Percentiles rank a stretch among this genome's conserved stretches.
Evolutionary conservation across 768 basidiomycete genomes (phyloP).

Genomic region (Pisolithus microcarpus): DNA sequence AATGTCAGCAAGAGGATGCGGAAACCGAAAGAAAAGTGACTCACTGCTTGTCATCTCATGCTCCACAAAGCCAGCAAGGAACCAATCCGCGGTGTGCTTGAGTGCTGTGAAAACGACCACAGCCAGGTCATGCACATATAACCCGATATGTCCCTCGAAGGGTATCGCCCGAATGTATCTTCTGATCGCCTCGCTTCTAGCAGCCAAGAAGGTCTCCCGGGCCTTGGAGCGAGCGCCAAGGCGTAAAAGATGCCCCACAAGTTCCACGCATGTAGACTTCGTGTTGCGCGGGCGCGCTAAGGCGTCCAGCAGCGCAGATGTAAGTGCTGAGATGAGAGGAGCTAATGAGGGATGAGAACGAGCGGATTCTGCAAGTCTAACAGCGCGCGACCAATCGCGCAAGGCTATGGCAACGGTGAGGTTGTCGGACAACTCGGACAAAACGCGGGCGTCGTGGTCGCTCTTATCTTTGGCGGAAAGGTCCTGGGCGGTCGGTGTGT

Average conservation of each 20-base stretch:
- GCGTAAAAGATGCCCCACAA: slow-evolving; percentile 67
- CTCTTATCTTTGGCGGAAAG: slow-evolving; percentile 63
- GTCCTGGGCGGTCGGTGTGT: slow-evolving; percentile 27
- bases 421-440: slow-evolving; percentile 87
- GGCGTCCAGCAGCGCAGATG: slow-evolving; percentile 60
- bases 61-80: slow-evolving; percentile 89
- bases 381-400: slow-evolving; percentile 82
- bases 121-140: slow-evolving; percentile 82
- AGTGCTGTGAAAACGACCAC: slow-evolving; percentile 90
- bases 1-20: neutral
- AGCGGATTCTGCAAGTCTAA: slow-evolving; percentile 82
- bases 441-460: slow-evolving; percentile 80
- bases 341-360: slow-evolving; percentile 56
- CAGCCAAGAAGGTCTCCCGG: slow-evolving; percentile 72
- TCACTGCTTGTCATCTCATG: slow-evolving; percentile 88
- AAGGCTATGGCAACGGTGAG: slow-evolving; percentile 86
- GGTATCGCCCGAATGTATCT: slow-evolving; percentile 78
- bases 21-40: slow-evolving; percentile 21
- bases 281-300: slow-evolving; percentile 71
- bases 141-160: slow-evolving; percentile 81
- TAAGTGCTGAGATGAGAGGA: slow-evolving; percentile 59
- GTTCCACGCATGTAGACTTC: slow-evolving; percentile 63
- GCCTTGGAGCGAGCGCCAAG: slow-evolving; percentile 75
- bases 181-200: slow-evolving; percentile 68
- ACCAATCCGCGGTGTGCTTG: slow-evolving; percentile 98